Conservation (phyloP, 2,329 filamentous ascomycete species). For the Colletotrichum lentis region DNA sequence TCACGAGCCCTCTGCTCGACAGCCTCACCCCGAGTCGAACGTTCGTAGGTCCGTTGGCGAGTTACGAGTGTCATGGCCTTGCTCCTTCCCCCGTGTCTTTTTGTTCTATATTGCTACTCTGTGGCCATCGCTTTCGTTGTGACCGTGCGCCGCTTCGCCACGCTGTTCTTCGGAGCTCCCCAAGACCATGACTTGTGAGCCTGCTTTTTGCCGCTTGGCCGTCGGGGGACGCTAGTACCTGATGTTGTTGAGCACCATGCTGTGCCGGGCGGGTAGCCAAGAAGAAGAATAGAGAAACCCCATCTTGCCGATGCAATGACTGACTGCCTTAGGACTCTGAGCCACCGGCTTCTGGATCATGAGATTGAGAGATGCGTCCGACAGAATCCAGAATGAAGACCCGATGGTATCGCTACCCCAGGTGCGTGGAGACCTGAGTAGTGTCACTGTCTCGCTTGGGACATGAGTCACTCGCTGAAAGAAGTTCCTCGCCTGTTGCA, state of each 20-base stretch:
- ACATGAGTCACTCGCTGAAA: too few relatives aligned
- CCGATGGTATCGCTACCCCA: background rate
- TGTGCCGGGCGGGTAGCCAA: slow-evolving; percentile 6
- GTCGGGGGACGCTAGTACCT: background rate
- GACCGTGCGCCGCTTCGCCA: background rate
- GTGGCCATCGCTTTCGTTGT: background rate
- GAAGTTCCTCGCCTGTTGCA: background rate
- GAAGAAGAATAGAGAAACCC: background rate
- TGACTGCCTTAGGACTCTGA: background rate
- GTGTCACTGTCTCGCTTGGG: too few relatives aligned
- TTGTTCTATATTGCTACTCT: background rate
- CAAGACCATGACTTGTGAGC: background rate
- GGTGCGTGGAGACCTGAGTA: background rate
- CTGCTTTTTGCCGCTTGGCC: background rate
- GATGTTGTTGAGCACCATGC: background rate
- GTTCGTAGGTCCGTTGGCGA: background rate
- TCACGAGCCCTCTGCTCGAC: background rate
- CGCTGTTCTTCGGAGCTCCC: background rate
- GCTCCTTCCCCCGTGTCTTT: background rate
- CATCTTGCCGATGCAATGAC: background rate
- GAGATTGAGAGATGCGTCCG: background rate
- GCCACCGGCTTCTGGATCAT: background rate
- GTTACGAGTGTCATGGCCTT: background rate
- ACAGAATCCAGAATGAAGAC: background rate
- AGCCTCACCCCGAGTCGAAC: background rate